These are phyloP conservation scores for Triglochin maritima DNA, from an alignment of 106 monocot species.

Conservation along the genomic window DNA sequence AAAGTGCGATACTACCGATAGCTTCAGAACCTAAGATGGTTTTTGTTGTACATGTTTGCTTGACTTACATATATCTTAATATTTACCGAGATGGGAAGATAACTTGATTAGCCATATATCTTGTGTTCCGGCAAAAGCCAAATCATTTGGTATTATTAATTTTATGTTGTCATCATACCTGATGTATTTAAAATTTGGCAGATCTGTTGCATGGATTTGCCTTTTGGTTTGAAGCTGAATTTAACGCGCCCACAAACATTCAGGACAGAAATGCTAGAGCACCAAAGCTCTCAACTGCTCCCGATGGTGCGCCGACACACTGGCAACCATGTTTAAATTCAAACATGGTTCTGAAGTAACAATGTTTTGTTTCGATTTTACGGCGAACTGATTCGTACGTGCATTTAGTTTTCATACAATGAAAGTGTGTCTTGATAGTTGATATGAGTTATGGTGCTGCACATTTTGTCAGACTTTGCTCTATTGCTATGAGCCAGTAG, in stretches of 20 bases:
- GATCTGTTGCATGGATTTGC: slow-evolving; percentile 96
- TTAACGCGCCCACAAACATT: slow-evolving; percentile 59
- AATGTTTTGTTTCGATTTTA: background rate
- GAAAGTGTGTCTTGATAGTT: background rate
- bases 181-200: slow-evolving; percentile 9
- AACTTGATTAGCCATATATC: background rate
- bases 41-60: no score
- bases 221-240: slow-evolving; percentile 98
- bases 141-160: background rate
- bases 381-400: background rate
- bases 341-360: no score
- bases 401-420: background rate
- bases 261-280: slow-evolving; percentile 36
- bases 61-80: no score
- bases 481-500: slow-evolving; percentile 91
- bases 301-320: slow-evolving; percentile 92
- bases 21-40: no score
- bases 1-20: no score
- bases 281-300: slow-evolving; percentile 85
- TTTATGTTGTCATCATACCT: background rate
- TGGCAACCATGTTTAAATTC: no score
- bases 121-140: background rate
- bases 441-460: background rate
- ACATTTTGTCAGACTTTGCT: slow-evolving; percentile 63
- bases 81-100: background rate